phyloP scores from a whole-genome alignment of 768 basidiomycete genomes.

The Kwoniella mangroviensis region DNA sequence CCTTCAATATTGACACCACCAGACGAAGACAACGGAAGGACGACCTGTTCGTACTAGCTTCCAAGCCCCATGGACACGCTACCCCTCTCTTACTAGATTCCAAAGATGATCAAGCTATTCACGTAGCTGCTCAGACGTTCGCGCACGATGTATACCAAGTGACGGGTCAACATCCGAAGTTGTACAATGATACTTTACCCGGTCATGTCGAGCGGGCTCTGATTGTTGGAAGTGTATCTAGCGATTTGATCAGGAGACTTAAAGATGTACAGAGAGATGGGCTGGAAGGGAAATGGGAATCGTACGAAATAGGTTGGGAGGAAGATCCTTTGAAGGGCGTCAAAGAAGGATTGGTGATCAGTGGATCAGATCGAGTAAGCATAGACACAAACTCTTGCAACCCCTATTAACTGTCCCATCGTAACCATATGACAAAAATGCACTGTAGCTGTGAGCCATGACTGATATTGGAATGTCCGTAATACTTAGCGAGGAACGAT shows the following conservation, averaged over 20 bases:
- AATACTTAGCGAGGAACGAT: slow-evolving; percentile 66
- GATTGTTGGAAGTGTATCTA: slow-evolving; percentile 71
- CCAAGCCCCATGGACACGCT: slow-evolving; percentile 15
- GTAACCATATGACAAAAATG: too few species aligned
- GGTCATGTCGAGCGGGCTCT: slow-evolving; percentile 58
- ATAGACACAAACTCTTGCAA: too few species aligned
- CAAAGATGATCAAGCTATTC: slow-evolving; percentile 43
- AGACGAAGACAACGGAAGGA: not conserved
- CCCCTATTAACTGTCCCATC: too few species aligned
- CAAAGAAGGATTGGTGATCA: slow-evolving; percentile 69
- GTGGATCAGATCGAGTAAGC: slow-evolving; percentile 66
- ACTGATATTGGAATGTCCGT: not conserved
- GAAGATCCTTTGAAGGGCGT: slow-evolving; percentile 67
- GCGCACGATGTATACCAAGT: slow-evolving; percentile 68
- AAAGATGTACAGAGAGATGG: slow-evolving; percentile 64
- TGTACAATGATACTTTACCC: slow-evolving; percentile 64
- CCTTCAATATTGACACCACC: not conserved
- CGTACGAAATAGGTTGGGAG: slow-evolving; percentile 65
- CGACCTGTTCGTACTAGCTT: slow-evolving; percentile 16
- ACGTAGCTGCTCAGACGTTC: slow-evolving; percentile 66
- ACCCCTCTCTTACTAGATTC: slow-evolving; percentile 43
- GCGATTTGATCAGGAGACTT: slow-evolving; percentile 64
- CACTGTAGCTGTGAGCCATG: too few species aligned
- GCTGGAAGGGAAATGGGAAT: slow-evolving; percentile 71
- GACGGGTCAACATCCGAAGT: slow-evolving; percentile 63